These are phyloP conservation scores for Geotrichum siamense DNA, from an alignment of 1,139 yeast species.

Conservation along the genomic window DNA sequence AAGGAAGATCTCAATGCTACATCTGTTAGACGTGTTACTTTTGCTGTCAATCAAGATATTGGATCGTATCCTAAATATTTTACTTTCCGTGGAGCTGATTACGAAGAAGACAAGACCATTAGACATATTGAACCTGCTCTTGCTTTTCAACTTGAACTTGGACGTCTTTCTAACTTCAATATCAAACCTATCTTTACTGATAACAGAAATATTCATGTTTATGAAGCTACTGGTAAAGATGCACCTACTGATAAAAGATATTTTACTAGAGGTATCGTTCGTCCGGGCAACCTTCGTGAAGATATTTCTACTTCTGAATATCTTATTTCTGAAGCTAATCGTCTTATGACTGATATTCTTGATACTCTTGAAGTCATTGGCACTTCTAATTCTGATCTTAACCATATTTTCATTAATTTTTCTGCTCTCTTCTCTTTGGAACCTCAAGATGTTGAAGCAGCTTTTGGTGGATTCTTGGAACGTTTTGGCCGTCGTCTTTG, in stretches of 20 bases:
- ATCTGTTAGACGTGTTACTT: conserved; percentile 84
- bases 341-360: conserved; percentile 90
- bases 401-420: conserved; percentile 93
- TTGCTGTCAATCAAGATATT: conserved; percentile 72
- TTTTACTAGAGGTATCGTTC: conserved; percentile 93
- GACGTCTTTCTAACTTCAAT: conserved; percentile 87
- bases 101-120: conserved; percentile 68
- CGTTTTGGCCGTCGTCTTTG: conserved; percentile 95
- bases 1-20: conserved; percentile 62
- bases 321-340: conserved; percentile 89
- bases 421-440: conserved; percentile 89
- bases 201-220: conserved; percentile 94
- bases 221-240: conserved; percentile 92
- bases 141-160: conserved; percentile 94
- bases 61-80: conserved; percentile 93
- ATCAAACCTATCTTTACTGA: conserved; percentile 94
- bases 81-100: conserved; percentile 87
- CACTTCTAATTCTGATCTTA: conserved; percentile 89
- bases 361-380: conserved; percentile 93
- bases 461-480: conserved; percentile 95
- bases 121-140: conserved; percentile 98
- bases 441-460: conserved; percentile 94
- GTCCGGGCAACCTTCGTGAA: conserved; percentile 91
- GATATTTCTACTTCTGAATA: conserved; percentile 91
- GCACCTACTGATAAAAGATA: conserved; percentile 90